These are phyloP conservation scores for Buddleja alternifolia DNA, from an alignment of 257 asterid species.

Conservation along the genomic window DNA sequence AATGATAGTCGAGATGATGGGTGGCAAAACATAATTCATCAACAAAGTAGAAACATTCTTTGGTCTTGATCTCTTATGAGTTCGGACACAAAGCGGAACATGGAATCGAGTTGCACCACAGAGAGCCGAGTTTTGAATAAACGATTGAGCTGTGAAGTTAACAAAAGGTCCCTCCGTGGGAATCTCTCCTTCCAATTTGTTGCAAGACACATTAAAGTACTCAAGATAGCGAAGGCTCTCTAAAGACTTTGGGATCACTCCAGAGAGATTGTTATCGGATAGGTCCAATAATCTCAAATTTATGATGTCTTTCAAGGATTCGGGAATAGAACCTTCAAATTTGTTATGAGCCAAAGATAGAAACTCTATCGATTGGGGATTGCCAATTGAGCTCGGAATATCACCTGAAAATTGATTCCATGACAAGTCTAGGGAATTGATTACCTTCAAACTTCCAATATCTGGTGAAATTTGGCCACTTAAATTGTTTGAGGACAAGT, in stretches of 20 bases:
- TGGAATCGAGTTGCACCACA: constrained; percentile 30
- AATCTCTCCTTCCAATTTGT: constrained; percentile 37
- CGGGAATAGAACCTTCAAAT: constrained; percentile 36
- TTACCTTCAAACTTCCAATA: constrained; percentile 16
- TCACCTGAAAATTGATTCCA: constrained; percentile 30
- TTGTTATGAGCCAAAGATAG: constrained; percentile 31
- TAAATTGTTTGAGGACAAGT: constrained; percentile 34
- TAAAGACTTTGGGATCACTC: constrained; percentile 33
- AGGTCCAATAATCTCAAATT: constrained; percentile 36
- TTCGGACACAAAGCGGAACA: constrained; percentile 29
- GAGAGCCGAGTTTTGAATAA: constrained; percentile 28
- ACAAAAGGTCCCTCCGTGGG: constrained; percentile 31
- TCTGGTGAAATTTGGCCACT: constrained; percentile 26
- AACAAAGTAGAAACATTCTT: neutral
- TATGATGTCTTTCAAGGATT: constrained; percentile 22
- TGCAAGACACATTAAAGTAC: constrained; percentile 34
- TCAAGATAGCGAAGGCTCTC: constrained; percentile 19
- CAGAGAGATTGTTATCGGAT: constrained; percentile 29
- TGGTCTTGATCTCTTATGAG: neutral
- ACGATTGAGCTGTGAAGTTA: constrained; percentile 40
- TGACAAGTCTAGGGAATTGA: constrained; percentile 19
- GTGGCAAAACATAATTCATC: constrained; percentile 26
- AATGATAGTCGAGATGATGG: neutral
- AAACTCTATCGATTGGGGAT: neutral
- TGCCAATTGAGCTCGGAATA: constrained; percentile 31